Conservation (phyloP, 306 rosid genomes). For the cucumber (Cucumis sativus) region Cucumber_9930_V3 NC_026656.2:14301501-14302000, state of each 20-base stretch:
- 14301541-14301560: neutral
- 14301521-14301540: too few relatives aligned
- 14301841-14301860: neutral
- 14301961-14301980: neutral
- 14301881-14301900: neutral
- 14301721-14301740: constrained; percentile 45
- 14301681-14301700: constrained; percentile 13
- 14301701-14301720: constrained; percentile 28
- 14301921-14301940: too few relatives aligned
- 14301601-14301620: neutral
- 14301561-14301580: neutral
- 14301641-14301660: neutral
- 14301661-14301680: constrained; percentile 2
- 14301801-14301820: constrained; percentile 40
- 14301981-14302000: neutral
- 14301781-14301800: constrained; percentile 56
- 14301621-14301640: neutral
- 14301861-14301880: neutral
- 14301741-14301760: constrained; percentile 32
- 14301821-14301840: neutral
- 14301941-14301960: too few relatives aligned
- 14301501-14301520: too few relatives aligned
- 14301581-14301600: neutral
- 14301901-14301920: neutral
- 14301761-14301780: constrained; percentile 25